Evolutionary conservation across 2,329 filamentous ascomycete species (phyloP), one percentile per base, ranked within the genome.

Genomic region (Tolypocladium capitatum): DNA sequence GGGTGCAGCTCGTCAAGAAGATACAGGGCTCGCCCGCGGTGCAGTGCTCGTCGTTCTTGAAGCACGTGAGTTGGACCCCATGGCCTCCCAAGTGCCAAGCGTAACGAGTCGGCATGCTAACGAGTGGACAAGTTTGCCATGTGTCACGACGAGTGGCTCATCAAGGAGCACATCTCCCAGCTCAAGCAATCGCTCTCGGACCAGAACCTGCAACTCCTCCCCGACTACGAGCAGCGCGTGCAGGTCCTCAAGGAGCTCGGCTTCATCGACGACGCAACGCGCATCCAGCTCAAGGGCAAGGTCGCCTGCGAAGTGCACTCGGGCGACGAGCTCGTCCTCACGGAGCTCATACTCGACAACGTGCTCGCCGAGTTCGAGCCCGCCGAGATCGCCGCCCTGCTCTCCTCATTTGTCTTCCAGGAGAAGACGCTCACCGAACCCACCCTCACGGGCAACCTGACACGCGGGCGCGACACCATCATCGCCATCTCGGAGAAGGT

Each of bases 231-330:
- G 61, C 92, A 97, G 67, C 84, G 92, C 45, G 87, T 97, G 34
- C 81, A 84, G 52, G 92, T 98, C 0, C 75, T 98, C 42, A 90
- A 87, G 62, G 90, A 97, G 55, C 78, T 98, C 8, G 84, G 81
- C 5, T 98, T 98, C 63, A 85, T 98, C 55, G 92, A 98, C 58
- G 81, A 85, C 4, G 81, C 84, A 41, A 83, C 83, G 5, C 83
- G 91, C 21, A 94, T 98, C 35, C 86, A 94, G 68, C 78, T 98
- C 53, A 98, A 98, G 68, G 92, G 92, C 65, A 97, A 97, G 65
- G 92, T 98, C 21, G 92, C 92, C 5, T 98, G 92, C 68, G 92
- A 98, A 67, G 91, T 98, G 51, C 92, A 97, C 66, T 96, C 91
- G 0, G 90, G 90, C 18, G 91, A 97, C 62, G 92, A 98, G 66